Base-by-base conservation (phyloP, 352 stramenopile species). In the Phytophthora meadii region DNA sequence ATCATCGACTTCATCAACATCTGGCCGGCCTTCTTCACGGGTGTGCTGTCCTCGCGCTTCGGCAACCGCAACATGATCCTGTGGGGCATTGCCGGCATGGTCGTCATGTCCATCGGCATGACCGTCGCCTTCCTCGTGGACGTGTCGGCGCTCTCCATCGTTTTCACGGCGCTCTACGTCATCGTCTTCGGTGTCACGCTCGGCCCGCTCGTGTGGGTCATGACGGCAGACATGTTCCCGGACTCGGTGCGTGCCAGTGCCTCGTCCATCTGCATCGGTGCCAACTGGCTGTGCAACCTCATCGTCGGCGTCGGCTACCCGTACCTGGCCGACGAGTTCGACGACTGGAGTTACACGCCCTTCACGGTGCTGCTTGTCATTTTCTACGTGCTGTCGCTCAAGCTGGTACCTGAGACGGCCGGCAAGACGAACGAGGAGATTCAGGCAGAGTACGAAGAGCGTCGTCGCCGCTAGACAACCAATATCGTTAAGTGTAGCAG, bases 371-470 rank as follows among this genome's bases (percentile, higher is more conserved):
- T 62, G 50, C 73, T 87, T 24, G n/a, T 69, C 17, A 54, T 72
- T 19, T 85, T 88, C 52, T 76, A 74, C 51, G 55, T 75, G 34
- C 57, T 79, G 25, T 74, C 77, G 37, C 76, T 74, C 50, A 72
- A 77, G 55, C 50, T 78, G 3, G 41, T 52, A 11, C 78, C 76
- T 4, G 78, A 86, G 56, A 87, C 81, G 12, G 59, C 63, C 0
- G 68, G 78, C 49, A 87, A 88, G 64, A 82, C 78, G 15, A 82
- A 81, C 54, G 74, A 81, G 22, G 74, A 87, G 60, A 84, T 89
- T 47, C 77, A 78, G 54, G 53, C 65, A 25, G 72, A 84, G 61
- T 85, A 80, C 65, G 61, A 69, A 4, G 66, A 73, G 25, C 68
- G 57, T 28, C 65, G 59, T 41, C 46, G 39, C 25, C 55, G 49